Conservation (phyloP, 306 rosid genomes). For the Trichosanthes truncata region DNA sequence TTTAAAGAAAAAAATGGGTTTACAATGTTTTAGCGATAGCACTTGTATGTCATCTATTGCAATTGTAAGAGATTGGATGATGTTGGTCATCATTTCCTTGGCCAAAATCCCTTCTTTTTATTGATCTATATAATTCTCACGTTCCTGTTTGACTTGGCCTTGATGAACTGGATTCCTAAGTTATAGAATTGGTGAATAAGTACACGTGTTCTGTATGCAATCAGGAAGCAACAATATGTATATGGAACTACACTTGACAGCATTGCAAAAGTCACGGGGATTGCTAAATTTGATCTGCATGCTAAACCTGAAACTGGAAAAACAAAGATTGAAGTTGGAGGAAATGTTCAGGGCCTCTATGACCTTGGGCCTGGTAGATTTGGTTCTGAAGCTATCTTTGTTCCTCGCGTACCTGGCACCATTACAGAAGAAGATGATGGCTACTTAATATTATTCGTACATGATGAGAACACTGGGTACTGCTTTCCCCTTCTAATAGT, state of each 20-base stretch:
- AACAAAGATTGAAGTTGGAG: constrained; percentile 68
- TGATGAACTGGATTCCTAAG: not conserved
- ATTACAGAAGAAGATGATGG: constrained; percentile 93
- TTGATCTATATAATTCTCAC: not conserved
- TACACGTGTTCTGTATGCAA: not conserved
- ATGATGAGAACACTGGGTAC: constrained; percentile 73
- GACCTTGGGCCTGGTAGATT: constrained; percentile 74
- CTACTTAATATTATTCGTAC: constrained; percentile 72
- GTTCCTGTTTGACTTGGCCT: not conserved
- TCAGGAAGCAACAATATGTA: constrained; percentile 71
- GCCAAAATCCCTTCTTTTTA: not conserved
- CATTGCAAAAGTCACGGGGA: constrained; percentile 61
- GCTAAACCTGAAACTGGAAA: constrained; percentile 54
- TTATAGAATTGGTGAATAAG: not conserved
- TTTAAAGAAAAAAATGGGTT: not conserved
- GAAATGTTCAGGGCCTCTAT: constrained; percentile 63
- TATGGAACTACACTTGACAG: constrained; percentile 71
- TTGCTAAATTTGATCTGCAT: constrained; percentile 77
- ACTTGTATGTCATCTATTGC: constrained; percentile 1
- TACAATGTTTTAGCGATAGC: not conserved
- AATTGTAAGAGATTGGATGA: not conserved
- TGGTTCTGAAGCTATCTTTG: constrained; percentile 85
- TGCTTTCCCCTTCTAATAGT: not conserved
- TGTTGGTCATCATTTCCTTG: not conserved
- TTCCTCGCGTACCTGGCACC: constrained; percentile 57